Percentiles rank a stretch among this genome's conserved stretches.
These are phyloP conservation scores for Aegilops umbellulata DNA, from an alignment of 176 grass and related monocot species.

Conservation along the genomic window DNA sequence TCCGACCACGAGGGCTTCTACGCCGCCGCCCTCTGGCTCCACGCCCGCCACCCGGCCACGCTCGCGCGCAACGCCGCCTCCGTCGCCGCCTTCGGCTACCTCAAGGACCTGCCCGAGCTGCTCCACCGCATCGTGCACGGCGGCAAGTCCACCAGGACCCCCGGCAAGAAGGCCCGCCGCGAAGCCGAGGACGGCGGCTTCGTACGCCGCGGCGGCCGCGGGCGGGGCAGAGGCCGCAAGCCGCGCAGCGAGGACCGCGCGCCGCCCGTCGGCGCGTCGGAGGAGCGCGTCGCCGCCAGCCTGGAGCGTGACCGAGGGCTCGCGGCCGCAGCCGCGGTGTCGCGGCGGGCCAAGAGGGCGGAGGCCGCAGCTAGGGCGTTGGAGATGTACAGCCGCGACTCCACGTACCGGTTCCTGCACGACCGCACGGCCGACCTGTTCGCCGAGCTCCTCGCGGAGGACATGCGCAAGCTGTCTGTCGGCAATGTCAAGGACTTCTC, in stretches of 20 bases:
- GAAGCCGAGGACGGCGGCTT: neutral
- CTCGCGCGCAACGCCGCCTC: conserved; percentile 55
- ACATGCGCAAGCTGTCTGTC: conserved; percentile 53
- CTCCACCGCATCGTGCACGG: conserved; percentile 68
- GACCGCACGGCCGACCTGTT: conserved; percentile 72
- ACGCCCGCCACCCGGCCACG: conserved; percentile 58
- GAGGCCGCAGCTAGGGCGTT: conserved; percentile 44
- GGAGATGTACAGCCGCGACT: conserved; percentile 45
- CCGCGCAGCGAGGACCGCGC: neutral
- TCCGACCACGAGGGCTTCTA: conserved; percentile 89
- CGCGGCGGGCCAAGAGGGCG: conserved; percentile 30
- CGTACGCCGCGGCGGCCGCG: neutral
- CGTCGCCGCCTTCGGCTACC: conserved; percentile 61
- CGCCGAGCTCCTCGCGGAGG: conserved; percentile 48
- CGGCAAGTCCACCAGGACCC: conserved; percentile 39
- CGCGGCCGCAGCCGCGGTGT: conserved; percentile 10
- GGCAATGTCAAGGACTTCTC: conserved; percentile 39
- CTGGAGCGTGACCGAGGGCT: conserved; percentile 24
- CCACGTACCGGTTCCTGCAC: conserved; percentile 61
- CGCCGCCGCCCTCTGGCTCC: conserved; percentile 69
- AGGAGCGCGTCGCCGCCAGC: conserved; percentile 44
- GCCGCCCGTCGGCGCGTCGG: conserved; percentile 13
- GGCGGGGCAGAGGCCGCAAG: neutral
- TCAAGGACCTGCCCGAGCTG: conserved; percentile 94
- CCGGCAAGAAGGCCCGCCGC: conserved; percentile 46